Evolutionary conservation across 306 rosid genomes (phyloP).

Genomic region (Lagenaria siceraria): DNA sequence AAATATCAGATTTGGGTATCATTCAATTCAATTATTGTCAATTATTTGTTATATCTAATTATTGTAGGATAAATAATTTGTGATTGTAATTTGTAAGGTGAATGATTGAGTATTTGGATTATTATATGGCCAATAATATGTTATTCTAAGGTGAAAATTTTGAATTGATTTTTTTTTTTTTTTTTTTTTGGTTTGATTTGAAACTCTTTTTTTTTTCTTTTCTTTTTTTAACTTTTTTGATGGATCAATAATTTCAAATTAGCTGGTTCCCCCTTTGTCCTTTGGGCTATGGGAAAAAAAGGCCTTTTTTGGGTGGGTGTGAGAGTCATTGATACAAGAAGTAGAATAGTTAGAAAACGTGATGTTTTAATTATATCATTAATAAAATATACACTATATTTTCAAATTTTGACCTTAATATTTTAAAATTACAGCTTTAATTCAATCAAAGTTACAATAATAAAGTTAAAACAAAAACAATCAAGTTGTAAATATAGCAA

Average conservation of each 20-base stretch:
- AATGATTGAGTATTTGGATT: not conserved
- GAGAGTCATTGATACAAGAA: not conserved
- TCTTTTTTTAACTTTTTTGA: not conserved
- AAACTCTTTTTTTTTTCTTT: too few species aligned
- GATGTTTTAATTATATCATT: not conserved
- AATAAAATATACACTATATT: too few species aligned
- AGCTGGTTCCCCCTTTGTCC: not conserved
- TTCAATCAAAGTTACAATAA: not conserved
- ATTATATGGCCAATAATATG: not conserved
- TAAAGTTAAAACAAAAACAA: too few species aligned
- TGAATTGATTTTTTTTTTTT: too few species aligned
- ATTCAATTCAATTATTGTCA: not conserved
- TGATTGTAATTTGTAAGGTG: not conserved
- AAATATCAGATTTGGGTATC: not conserved
- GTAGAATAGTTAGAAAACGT: not conserved
- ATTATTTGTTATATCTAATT: not conserved
- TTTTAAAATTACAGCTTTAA: not conserved
- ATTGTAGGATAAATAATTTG: not conserved
- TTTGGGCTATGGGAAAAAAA: not conserved
- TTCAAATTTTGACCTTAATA: not conserved
- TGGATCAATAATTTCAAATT: not conserved
- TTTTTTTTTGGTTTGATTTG: too few species aligned
- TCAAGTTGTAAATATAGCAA: too few species aligned
- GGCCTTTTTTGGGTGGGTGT: not conserved
- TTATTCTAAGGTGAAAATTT: not conserved